Base-by-base conservation (phyloP, 495 filamentous ascomycete species). In the Aspergillus olivimuriae region DNA sequence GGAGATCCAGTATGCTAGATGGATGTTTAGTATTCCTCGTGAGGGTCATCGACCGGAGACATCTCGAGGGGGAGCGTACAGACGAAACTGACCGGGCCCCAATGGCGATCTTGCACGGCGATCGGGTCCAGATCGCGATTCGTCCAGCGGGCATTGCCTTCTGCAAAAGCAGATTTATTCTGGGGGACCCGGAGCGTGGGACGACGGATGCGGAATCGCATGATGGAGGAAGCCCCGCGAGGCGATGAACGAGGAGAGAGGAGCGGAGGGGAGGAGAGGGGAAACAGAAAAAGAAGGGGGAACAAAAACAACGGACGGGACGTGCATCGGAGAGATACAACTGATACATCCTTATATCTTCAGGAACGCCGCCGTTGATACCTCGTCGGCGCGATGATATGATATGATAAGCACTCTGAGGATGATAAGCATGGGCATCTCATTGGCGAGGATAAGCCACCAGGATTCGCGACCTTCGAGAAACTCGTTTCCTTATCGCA, bases 1-100 rank as follows among this genome's bases (percentile, higher is more conserved):
- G 30, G 73, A 79, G 45, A 78, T 74, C 79, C 80, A 84, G 63
- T 82, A 82, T 30, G 76, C 78, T 69, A 42, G 34, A 23, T 24
- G 41, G 26, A 8, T 32, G 37, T 42, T 37, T 17, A 33, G 24
- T 4, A 12, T 28, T 4, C 17, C 7, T 9, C 5, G 35, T 5
- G 21, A 18, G 19, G 35, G n/a, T n/a, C n/a, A n/a, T n/a, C n/a
- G n/a, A n/a, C n/a, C n/a, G 16, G 10, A 4, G 35, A 17, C 11
- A 2, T 14, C 35, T 24, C n/a, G n/a, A 30, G 20, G 16, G 16
- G 22, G 33, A 24, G 34, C 31, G n/a, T 60, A 63, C 66, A 52
- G 38, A 74, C 58, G 9, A 74, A 57, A 31, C 63, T 69, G 16
- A 41, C 33, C 0, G 63, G 57, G 12, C 62, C 60, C 71, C 70